Conservation (phyloP, 1,284 basidiomycete species). For the Sporisorium exsertum region DNA sequence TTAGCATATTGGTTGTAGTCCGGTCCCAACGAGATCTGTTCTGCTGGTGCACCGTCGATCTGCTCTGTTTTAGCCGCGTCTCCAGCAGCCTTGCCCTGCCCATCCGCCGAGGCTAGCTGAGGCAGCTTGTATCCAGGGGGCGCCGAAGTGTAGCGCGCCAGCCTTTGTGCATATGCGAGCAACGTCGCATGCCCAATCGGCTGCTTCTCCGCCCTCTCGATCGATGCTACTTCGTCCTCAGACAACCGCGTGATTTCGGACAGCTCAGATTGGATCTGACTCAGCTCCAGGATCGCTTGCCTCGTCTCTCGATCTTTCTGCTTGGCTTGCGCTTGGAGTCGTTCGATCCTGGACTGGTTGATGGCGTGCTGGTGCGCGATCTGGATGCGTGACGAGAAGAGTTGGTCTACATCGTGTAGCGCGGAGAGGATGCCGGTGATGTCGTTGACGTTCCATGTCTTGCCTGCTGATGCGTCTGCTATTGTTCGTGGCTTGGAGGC, state of each 20-base stretch:
- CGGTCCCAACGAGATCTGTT: constrained; percentile 28
- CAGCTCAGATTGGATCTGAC: constrained; percentile 43
- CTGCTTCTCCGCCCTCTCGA: constrained; percentile 41
- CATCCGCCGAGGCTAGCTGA: constrained; percentile 4
- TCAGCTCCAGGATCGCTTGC: constrained; percentile 40
- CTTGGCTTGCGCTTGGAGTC: constrained; percentile 30
- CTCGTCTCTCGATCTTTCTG: constrained; percentile 39
- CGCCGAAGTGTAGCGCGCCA: constrained; percentile 56
- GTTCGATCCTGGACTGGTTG: constrained; percentile 43
- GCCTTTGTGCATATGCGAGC: constrained; percentile 52
- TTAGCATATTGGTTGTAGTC: constrained; percentile 58
- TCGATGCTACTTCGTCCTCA: constrained; percentile 31
- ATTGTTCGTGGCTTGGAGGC: constrained; percentile 7
- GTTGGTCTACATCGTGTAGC: constrained; percentile 29
- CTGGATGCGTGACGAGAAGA: constrained; percentile 28
- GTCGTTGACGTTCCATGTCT: constrained; percentile 19
- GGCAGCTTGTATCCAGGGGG: constrained; percentile 56
- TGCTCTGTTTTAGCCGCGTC: constrained; percentile 8
- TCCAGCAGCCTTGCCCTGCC: neutral
- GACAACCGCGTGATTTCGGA: constrained; percentile 39
- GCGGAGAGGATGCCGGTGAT: constrained; percentile 21
- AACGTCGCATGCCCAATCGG: constrained; percentile 39
- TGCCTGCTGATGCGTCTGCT: constrained; percentile 23
- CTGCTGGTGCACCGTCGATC: constrained; percentile 2
- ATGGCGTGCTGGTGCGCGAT: constrained; percentile 42